Conservation (phyloP, 495 filamentous ascomycete genomes). For the Choiromyces venosus region DNA sequence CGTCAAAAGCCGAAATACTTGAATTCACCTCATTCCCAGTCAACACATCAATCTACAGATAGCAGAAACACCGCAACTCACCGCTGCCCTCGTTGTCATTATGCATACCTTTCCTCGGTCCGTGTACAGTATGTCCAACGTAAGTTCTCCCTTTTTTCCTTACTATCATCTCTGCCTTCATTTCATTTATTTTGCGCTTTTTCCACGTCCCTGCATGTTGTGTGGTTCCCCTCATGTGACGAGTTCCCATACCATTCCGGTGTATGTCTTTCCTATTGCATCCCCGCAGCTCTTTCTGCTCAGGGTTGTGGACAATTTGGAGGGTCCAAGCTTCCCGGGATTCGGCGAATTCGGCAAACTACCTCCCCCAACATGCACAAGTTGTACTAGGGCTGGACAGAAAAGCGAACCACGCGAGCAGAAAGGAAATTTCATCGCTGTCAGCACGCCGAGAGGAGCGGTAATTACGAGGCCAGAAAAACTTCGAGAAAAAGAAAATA, state of each 20-base stretch:
- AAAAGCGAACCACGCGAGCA: conserved; percentile 28
- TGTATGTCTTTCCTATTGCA: conserved; percentile 22
- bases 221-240: conserved; percentile 29
- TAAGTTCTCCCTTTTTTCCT: conserved; percentile 30
- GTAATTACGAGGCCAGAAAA: conserved; percentile 28
- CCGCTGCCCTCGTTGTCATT: conserved; percentile 6
- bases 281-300: conserved; percentile 32
- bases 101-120: conserved; percentile 37
- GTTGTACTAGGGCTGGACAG: not conserved
- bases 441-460: conserved; percentile 8
- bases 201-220: conserved; percentile 31
- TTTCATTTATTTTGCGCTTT: conserved; percentile 30
- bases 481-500: conserved; percentile 19
- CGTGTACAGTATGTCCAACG: conserved; percentile 38
- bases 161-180: conserved; percentile 3
- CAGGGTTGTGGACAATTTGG: conserved; percentile 28
- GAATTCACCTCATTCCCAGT: not conserved
- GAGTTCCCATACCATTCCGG: conserved; percentile 23
- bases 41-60: conserved; percentile 16
- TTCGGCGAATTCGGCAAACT: conserved; percentile 39
- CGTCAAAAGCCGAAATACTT: not conserved
- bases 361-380: conserved; percentile 16
- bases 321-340: conserved; percentile 36
- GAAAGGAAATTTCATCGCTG: conserved; percentile 30
- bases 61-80: conserved; percentile 24